Percentiles rank a stretch among this genome's conserved stretches.
Conservation (phyloP, 768 basidiomycete species). For the Serendipita vermifera region DNA sequence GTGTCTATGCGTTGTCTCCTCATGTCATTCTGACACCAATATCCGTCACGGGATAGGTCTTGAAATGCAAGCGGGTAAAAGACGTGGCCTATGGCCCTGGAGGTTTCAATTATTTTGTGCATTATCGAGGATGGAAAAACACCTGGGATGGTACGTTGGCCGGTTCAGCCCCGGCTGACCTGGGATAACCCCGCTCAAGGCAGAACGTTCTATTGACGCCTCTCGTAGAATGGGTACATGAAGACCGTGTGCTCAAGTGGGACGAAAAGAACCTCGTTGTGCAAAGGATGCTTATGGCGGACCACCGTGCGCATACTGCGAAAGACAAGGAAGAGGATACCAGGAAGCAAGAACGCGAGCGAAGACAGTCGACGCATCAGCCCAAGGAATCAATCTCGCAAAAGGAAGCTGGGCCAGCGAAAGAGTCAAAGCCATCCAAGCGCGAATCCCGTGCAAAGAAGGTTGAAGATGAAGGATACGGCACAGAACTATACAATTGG, state of each 20-base stretch:
- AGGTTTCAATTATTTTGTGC: constrained; percentile 85
- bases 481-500: constrained; percentile 6
- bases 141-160: constrained; percentile 38
- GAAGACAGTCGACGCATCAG: background rate
- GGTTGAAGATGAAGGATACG: constrained; percentile 2
- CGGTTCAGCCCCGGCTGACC: constrained; percentile 8
- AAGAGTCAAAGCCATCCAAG: background rate
- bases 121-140: constrained; percentile 99
- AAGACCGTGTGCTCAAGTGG: constrained; percentile 63
- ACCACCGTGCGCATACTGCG: constrained; percentile 17
- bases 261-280: constrained; percentile 66
- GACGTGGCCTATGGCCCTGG: constrained; percentile 46
- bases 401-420: background rate
- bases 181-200: background rate
- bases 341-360: constrained; percentile 11
- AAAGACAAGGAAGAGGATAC: constrained; percentile 27
- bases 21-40: background rate
- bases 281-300: constrained; percentile 53
- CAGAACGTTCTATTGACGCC: background rate
- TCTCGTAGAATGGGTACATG: constrained; percentile 73
- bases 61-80: constrained; percentile 51
- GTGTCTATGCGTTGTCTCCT: constrained; percentile 10
- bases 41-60: constrained; percentile 30
- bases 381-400: background rate
- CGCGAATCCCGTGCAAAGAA: background rate